These are phyloP conservation scores for Phytopythium delawarense DNA, from an alignment of 352 stramenopile species.

Conservation along the genomic window DNA sequence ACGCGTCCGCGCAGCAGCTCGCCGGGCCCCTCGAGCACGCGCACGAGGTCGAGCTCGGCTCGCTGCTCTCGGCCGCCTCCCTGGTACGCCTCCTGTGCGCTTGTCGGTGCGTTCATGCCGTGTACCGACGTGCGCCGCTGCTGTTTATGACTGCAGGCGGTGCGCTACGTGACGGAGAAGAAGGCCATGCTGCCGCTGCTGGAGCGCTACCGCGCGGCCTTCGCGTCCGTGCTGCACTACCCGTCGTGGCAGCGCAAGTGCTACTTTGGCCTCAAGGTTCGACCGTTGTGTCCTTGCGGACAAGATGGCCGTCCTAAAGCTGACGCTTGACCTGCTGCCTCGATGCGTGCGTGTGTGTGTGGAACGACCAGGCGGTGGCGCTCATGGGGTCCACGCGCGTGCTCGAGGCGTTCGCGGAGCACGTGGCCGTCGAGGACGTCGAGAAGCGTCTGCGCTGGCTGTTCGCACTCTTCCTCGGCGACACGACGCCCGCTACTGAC, in stretches of 20 bases:
- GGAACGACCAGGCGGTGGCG: conserved; percentile 38
- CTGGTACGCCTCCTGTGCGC: conserved; percentile 21
- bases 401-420: conserved; percentile 58
- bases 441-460: conserved; percentile 46
- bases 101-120: not conserved
- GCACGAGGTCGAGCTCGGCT: conserved; percentile 65
- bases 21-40: conserved; percentile 28
- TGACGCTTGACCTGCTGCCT: not conserved
- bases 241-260: conserved; percentile 35
- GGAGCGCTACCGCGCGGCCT: conserved; percentile 42
- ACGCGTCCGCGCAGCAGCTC: conserved; percentile 12
- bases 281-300: not conserved
- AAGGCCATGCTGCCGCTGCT: conserved; percentile 56
- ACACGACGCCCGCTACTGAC: conserved; percentile 13
- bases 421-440: conserved; percentile 31
- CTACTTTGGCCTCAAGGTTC: conserved; percentile 46
- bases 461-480: conserved; percentile 38
- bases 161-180: conserved; percentile 73
- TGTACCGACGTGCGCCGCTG: not conserved
- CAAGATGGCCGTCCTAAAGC: not conserved
- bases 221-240: conserved; percentile 46
- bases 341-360: not conserved
- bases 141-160: conserved; percentile 24
- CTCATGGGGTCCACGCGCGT: conserved; percentile 61
- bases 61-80: conserved; percentile 59